A percentile compares a stretch with the other conserved stretches of the same genome.
phyloP scores from a whole-genome alignment of 2,329 filamentous ascomycete species.

The Fusarium sarcochroum region DNA sequence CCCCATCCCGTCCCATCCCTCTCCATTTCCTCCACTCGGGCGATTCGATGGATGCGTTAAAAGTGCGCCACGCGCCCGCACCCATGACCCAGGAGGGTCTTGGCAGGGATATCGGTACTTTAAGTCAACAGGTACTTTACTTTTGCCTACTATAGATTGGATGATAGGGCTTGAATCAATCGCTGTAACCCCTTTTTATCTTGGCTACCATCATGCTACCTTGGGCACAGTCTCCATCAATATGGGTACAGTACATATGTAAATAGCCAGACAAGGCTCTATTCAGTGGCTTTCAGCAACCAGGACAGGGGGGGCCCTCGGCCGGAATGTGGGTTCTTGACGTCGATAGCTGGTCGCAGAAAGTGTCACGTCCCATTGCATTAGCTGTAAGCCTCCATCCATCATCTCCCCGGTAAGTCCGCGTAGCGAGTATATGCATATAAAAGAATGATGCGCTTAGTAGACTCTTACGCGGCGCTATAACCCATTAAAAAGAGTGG shows the following conservation, averaged over 20 bases:
- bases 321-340: slow-evolving; percentile 10
- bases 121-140: not conserved
- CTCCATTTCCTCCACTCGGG: slow-evolving; percentile 22
- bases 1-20: slow-evolving; percentile 2
- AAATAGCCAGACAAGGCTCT: slow-evolving; percentile 1
- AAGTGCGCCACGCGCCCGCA: slow-evolving; percentile 35
- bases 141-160: too few relatives aligned
- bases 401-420: not conserved
- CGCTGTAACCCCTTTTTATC: slow-evolving; percentile 22
- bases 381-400: not conserved
- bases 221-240: too few relatives aligned
- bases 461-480: slow-evolving; percentile 28
- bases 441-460: slow-evolving; percentile 1
- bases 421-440: not conserved
- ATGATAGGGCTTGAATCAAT: slow-evolving; percentile 1
- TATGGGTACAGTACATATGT: not conserved
- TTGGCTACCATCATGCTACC: too few relatives aligned
- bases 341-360: not conserved
- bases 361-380: not conserved
- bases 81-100: slow-evolving; percentile 15
- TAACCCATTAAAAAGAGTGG: slow-evolving; percentile 11
- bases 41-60: slow-evolving; percentile 35
- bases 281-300: not conserved
- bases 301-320: not conserved
- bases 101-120: slow-evolving; percentile 14